Conservation (phyloP, 371 early-diverging fungal genomes). For the Fennellomyces sp. region DNA sequence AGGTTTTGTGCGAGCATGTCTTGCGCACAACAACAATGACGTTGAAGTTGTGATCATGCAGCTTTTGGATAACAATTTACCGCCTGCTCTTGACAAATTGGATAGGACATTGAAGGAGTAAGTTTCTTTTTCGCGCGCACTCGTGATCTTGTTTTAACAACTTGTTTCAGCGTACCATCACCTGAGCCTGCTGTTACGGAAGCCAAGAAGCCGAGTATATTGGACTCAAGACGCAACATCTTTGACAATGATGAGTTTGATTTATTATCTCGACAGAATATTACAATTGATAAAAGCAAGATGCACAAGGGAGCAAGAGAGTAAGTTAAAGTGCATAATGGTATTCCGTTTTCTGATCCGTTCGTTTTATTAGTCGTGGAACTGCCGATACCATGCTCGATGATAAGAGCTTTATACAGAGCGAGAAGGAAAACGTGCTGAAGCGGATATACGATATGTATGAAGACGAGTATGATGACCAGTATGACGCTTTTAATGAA, state of each 20-base stretch:
- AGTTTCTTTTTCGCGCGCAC: not conserved
- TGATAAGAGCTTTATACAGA: slow-evolving; percentile 60
- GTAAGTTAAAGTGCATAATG: slow-evolving; percentile 24
- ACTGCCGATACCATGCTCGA: slow-evolving; percentile 49
- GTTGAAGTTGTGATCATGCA: slow-evolving; percentile 76
- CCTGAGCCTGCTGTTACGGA: not conserved
- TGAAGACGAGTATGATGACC: slow-evolving; percentile 92
- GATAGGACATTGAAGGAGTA: slow-evolving; percentile 63
- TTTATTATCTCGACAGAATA: slow-evolving; percentile 59
- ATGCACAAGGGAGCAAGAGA: slow-evolving; percentile 77
- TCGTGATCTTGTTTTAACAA: not conserved
- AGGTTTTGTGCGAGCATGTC: slow-evolving; percentile 87
- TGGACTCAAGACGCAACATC: slow-evolving; percentile 74
- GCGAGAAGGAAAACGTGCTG: slow-evolving; percentile 63
- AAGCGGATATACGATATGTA: slow-evolving; percentile 66
- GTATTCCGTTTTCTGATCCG: not conserved
- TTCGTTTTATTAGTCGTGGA: slow-evolving; percentile 30
- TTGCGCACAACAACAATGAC: slow-evolving; percentile 64
- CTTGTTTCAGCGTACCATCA: not conserved
- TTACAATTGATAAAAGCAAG: slow-evolving; percentile 60
- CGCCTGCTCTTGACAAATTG: slow-evolving; percentile 62
- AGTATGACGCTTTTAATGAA: slow-evolving; percentile 81
- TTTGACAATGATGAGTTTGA: slow-evolving; percentile 95
- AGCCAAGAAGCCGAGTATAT: slow-evolving; percentile 21
- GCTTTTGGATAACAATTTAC: slow-evolving; percentile 75